phyloP scores from a whole-genome alignment of 1,284 basidiomycete species.

The Wallemia mellicola region DNA sequence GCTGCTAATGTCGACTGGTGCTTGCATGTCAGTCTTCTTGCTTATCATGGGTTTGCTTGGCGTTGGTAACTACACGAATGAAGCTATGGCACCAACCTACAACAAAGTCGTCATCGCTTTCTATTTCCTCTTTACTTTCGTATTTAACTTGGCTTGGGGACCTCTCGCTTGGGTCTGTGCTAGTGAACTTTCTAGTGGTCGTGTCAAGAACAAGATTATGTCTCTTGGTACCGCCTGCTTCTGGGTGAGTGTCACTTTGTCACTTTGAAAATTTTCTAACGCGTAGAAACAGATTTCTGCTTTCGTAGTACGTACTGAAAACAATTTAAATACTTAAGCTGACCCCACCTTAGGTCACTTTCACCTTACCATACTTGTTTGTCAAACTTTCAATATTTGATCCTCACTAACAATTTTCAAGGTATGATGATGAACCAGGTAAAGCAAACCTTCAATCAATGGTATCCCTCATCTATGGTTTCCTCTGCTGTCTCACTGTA shows the following conservation, averaged over 20 bases:
- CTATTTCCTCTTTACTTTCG: constrained; percentile 3
- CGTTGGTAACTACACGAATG: constrained; percentile 4
- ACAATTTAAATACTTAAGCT: no score
- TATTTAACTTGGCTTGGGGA: constrained; percentile 17
- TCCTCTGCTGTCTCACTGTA: constrained; percentile 13
- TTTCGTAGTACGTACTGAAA: background rate
- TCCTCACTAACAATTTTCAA: no score
- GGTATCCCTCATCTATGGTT: constrained; percentile 13
- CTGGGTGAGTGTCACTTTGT: constrained; percentile 11
- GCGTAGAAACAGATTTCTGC: background rate
- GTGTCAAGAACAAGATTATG: constrained; percentile 19
- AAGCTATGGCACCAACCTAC: background rate
- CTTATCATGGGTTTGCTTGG: constrained; percentile 17
- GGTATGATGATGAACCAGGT: constrained; percentile 9
- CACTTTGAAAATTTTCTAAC: background rate
- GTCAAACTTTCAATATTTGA: no score
- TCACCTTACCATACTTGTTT: constrained; percentile 16
- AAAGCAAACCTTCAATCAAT: background rate
- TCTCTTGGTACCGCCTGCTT: constrained; percentile 18
- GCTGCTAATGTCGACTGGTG: constrained; percentile 16
- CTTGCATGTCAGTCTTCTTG: constrained; percentile 18
- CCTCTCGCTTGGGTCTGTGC: constrained; percentile 15
- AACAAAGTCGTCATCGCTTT: constrained; percentile 1
- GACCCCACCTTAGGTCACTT: constrained; percentile 18
- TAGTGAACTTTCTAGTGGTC: constrained; percentile 15